Percentiles rank a stretch among this genome's conserved stretches.
phyloP scores from a whole-genome alignment of 108 stramenopile species.

The Cylindrotheca closterium region DNA sequence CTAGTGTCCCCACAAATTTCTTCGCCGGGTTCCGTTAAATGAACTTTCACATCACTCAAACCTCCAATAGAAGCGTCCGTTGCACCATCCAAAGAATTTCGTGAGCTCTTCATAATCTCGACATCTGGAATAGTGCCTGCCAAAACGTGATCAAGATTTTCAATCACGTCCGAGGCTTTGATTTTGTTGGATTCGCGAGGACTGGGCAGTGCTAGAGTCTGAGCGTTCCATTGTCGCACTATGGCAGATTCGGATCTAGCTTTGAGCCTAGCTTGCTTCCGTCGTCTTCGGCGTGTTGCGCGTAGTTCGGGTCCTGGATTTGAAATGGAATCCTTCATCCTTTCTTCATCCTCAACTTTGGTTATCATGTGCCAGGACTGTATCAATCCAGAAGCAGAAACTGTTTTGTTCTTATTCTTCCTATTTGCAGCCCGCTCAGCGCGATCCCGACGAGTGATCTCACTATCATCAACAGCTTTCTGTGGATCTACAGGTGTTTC shows the following conservation, averaged over 20 bases:
- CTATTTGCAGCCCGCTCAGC: constrained; percentile 6
- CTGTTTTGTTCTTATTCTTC: constrained; percentile 27
- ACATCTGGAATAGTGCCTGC: not conserved
- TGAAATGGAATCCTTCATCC: not conserved
- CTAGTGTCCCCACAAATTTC: not conserved
- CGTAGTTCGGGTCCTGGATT: constrained; percentile 9
- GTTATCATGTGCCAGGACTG: constrained; percentile 25
- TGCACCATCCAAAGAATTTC: constrained; percentile 1
- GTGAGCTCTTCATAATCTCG: not conserved
- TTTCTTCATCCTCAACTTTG: not conserved
- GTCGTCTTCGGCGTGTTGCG: constrained; percentile 4
- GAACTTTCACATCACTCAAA: constrained; percentile 29
- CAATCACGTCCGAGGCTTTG: not conserved
- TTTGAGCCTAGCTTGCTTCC: constrained; percentile 22
- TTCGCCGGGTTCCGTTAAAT: not conserved
- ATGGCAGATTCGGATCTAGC: constrained; percentile 45
- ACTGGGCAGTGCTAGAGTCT: constrained; percentile 1
- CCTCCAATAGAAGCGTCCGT: constrained; percentile 32
- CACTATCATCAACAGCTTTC: not conserved
- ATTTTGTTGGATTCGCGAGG: not conserved
- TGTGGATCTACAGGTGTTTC: not conserved
- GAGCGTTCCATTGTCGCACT: constrained; percentile 32
- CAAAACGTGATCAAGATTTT: not conserved
- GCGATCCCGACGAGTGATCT: not conserved
- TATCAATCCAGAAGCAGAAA: constrained; percentile 51